phyloP scores from a whole-genome alignment of 2,329 filamentous ascomycete genomes.

The Cryphonectria japonica region DNA sequence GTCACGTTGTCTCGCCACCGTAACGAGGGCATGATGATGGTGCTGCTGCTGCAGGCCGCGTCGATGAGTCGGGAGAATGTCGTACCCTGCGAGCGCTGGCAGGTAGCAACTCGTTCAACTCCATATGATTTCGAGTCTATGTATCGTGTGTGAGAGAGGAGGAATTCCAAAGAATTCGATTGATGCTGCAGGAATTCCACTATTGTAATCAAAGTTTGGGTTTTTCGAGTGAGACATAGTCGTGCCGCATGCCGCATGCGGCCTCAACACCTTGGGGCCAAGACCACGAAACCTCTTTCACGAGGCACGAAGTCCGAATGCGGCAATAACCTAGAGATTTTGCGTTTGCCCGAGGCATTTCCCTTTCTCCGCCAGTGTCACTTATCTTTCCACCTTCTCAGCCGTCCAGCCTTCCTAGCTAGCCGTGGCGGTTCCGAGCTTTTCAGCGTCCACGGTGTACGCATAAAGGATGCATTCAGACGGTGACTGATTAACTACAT shows the following conservation, averaged over 20 bases:
- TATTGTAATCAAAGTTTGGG: background rate
- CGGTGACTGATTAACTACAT: background rate
- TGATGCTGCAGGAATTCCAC: background rate
- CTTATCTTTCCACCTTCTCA: background rate
- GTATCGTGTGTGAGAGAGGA: background rate
- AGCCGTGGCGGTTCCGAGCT: background rate
- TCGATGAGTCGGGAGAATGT: background rate
- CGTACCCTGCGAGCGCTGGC: background rate
- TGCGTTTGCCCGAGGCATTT: background rate
- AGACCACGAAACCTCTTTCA: background rate
- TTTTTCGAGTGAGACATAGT: background rate
- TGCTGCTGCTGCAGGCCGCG: background rate
- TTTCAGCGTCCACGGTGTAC: background rate
- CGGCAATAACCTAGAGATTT: background rate
- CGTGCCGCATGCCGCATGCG: background rate
- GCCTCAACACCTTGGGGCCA: background rate
- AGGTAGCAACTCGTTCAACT: background rate
- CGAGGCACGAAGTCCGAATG: background rate
- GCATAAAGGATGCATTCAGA: background rate
- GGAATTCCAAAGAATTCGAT: background rate
- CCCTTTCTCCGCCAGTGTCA: too few relatives aligned
- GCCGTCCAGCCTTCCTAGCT: background rate
- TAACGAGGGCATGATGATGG: background rate
- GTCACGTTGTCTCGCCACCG: background rate
- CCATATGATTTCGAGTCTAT: background rate